Base-by-base conservation (phyloP, 1,284 basidiomycete genomes). In the Abortiporus biennis region DNA sequence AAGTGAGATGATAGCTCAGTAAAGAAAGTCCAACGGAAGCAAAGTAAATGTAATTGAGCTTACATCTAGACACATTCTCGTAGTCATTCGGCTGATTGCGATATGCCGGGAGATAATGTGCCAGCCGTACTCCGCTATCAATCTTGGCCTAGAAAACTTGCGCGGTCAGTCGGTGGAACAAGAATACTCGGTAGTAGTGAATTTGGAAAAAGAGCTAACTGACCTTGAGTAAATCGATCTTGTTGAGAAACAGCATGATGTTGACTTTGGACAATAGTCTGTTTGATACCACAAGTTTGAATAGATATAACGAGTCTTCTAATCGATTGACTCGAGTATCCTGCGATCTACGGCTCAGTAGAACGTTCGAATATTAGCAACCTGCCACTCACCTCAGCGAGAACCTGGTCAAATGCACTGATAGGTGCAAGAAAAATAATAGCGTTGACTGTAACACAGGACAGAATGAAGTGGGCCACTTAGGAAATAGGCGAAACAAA, bases 361-460 rank as follows among this genome's bases (percentile, higher is more conserved):
- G 16, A 25, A n/a, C n/a, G 27, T 9, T 8, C n/a, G 24, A 37
- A 21, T 19, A 21, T 11, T 11, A 11, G 21, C 15, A 9, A 30
- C 4, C 6, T 9, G 15, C 21, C 40, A 51, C 56, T 30, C 57
- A 84, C 84, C 72, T 89, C 86, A 12, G 74, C 67, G 41, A 89
- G 70, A 33, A 84, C 76, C 65, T 89, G 85, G 65, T 89, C 86
- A 53, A 89, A 90, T 19, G 80, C 83, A 33, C 85, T 88, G 46
- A 89, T 86, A 20, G 86, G 85, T 30, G 83, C 85, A 43, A 89
- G 72, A 63, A 89, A 90, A 46, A 90, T 89, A 55, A 90, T 85
- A 31, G 84, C 84, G 56, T 86, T 83, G 25, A 86, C 85, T 87
- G 54, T 37, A 8, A 25, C 11, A 34, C 48, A 20, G n/a, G 41